A percentile compares a stretch with the other conserved stretches of the same genome.
These are phyloP conservation scores for Purpureocillium takamizusanense DNA, from an alignment of 2,329 filamentous ascomycete genomes.

Conservation along the genomic window DNA sequence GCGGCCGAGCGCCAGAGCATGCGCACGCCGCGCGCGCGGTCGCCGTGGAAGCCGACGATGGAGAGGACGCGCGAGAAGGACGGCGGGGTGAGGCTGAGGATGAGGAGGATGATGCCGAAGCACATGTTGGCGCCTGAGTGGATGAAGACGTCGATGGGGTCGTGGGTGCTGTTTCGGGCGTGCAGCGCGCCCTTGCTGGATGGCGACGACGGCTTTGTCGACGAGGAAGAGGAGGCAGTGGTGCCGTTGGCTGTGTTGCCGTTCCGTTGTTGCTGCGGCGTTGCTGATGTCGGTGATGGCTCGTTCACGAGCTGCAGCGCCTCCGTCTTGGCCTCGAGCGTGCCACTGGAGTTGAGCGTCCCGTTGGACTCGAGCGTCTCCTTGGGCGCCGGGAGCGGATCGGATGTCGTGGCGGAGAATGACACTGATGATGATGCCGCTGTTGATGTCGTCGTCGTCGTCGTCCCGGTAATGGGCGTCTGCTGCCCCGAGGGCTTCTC, in stretches of 20 bases:
- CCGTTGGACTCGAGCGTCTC: not conserved
- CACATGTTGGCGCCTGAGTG: constrained; percentile 85
- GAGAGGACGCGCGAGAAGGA: constrained; percentile 79
- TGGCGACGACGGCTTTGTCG: not conserved
- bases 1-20: constrained; percentile 88
- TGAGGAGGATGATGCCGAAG: constrained; percentile 74
- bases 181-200: not conserved
- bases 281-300: constrained; percentile 12
- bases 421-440: no score
- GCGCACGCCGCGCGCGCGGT: constrained; percentile 69
- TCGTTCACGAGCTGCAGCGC: constrained; percentile 1
- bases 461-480: constrained; percentile 11
- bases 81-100: constrained; percentile 90
- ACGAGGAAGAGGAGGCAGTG: no score
- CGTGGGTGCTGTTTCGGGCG: constrained; percentile 48
- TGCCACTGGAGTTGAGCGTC: no score
- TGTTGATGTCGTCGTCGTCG: not conserved
- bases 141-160: constrained; percentile 78
- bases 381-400: not conserved
- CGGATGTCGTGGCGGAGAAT: constrained; percentile 1
- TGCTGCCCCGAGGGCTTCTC: constrained; percentile 32
- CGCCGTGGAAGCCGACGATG: constrained; percentile 85
- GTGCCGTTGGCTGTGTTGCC: no score
- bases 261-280: no score
- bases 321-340: no score